phyloP scores from a whole-genome alignment of 306 rosid genomes.

The Oemleria cerasiformis region DNA sequence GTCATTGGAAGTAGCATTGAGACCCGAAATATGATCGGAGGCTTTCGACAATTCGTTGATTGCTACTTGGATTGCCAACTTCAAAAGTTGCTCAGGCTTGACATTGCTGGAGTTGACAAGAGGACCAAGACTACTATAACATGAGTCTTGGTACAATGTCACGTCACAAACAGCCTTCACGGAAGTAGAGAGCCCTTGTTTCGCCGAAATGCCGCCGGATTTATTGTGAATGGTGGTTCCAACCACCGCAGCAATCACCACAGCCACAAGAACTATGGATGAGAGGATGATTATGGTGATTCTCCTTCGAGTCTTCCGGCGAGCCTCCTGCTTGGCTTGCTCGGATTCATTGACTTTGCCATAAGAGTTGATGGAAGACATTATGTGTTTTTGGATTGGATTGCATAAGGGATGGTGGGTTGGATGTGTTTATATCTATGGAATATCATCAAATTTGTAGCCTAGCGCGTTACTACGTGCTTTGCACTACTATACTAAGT shows the following conservation, averaged over 20 bases:
- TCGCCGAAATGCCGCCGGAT: not conserved
- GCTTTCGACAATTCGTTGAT: conserved; percentile 40
- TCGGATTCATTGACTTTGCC: conserved; percentile 52
- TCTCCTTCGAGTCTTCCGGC: conserved; percentile 46
- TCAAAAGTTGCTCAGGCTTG: conserved; percentile 47
- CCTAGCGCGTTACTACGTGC: conserved; percentile 18
- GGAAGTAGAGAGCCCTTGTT: conserved; percentile 26
- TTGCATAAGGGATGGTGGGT: not conserved
- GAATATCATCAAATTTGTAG: not conserved
- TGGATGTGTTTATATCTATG: not conserved
- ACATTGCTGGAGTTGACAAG: conserved; percentile 28
- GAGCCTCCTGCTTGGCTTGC: conserved; percentile 46
- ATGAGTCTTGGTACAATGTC: conserved; percentile 55
- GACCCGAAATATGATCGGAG: conserved; percentile 28
- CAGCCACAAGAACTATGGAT: conserved; percentile 42
- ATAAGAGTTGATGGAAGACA: conserved; percentile 45
- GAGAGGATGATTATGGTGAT: conserved; percentile 47
- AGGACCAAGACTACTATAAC: conserved; percentile 46
- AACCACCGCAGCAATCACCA: conserved; percentile 41
- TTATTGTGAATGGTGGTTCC: conserved; percentile 28
- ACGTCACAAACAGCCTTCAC: conserved; percentile 67
- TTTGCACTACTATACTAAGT: conserved; percentile 1
- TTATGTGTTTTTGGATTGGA: conserved; percentile 18
- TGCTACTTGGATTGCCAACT: conserved; percentile 46
- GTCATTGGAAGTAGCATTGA: conserved; percentile 20